A percentile compares a stretch with the other conserved stretches of the same genome.
phyloP scores from a whole-genome alignment of 2,329 filamentous ascomycete species.

The Xylaria arbuscula region DNA sequence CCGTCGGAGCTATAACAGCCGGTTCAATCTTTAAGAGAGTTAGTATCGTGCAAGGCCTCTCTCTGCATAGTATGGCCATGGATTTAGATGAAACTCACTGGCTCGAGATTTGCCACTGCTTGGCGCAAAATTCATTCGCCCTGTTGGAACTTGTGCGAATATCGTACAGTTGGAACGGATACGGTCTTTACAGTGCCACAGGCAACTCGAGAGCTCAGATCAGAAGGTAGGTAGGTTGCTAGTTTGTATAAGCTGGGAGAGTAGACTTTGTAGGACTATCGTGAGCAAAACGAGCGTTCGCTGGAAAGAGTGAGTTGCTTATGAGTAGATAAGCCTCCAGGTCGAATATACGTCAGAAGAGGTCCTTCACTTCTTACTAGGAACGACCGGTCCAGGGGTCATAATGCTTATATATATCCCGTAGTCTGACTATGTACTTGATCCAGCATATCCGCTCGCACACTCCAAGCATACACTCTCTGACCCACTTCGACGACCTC shows the following conservation, averaged over 20 bases:
- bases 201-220: not conserved
- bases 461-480: slow-evolving; percentile 40
- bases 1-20: not conserved
- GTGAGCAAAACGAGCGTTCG: not conserved
- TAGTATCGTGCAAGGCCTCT: slow-evolving; percentile 11
- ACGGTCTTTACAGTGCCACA: not conserved
- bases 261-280: not conserved
- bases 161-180: not conserved
- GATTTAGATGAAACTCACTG: slow-evolving; percentile 18
- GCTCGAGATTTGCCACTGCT: not conserved
- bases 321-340: not conserved
- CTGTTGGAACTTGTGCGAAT: not conserved
- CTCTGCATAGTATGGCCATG: not conserved
- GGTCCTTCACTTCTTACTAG: slow-evolving; percentile 39
- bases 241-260: not conserved
- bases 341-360: slow-evolving; percentile 20
- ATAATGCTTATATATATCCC: slow-evolving; percentile 37
- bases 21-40: slow-evolving; percentile 5
- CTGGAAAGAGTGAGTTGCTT: not conserved
- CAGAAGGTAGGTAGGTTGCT: not conserved
- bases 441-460: slow-evolving; percentile 15
- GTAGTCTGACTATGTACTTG: slow-evolving; percentile 16
- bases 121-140: not conserved
- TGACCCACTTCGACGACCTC: slow-evolving; percentile 31
- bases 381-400: slow-evolving; percentile 19